Base-by-base conservation (phyloP, 768 basidiomycete species). In the Hericium erinaceus region DNA sequence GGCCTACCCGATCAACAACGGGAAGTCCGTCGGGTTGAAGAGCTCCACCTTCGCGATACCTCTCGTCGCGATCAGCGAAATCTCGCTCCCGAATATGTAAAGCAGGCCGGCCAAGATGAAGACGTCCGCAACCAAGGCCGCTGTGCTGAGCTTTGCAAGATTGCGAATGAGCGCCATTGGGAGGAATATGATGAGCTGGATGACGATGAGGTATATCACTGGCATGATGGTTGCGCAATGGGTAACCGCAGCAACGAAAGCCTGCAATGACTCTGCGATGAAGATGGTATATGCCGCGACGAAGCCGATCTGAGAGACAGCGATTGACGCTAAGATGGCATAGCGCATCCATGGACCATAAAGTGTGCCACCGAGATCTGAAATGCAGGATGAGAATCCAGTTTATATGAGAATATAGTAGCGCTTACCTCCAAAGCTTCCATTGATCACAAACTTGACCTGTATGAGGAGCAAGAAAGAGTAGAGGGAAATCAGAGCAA, bases 301-400 rank as follows among this genome's bases (percentile, higher is more conserved):
- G 69, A 94, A 95, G 41, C 92, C 92, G 39, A 95, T 73, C 68
- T 94, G 97, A 1, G 95, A 98, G 22, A 95, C 68, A 0, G 87
- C 77, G 66, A 99, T 95, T 15, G 92, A 94, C 3, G 75, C 76
- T 8, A 99, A 80, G 66, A 99, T 98, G 13, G 84, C 74, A 59
- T 88, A 84, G 48, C 97, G 85, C 91, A 99, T 92, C 85, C 87
- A 92, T 13, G 84, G 82, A 2, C 97, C 97, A 65, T 97, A 98
- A 9, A 99, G 73, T 0, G 79, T 70, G 1, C 97, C 97, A 28
- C 97, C 97, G 56, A 99, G 94, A 66, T 98, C 97, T 92, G 57
- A 11, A 37, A 15, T 41, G 39, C 44, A 52, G 15, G 24, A 53
- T 20, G 55, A 38, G 26, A 9, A 16, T 52, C 39, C 24, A 40